phyloP scores from a whole-genome alignment of 1,284 basidiomycete genomes.

The Pholiota adiposa region DNA sequence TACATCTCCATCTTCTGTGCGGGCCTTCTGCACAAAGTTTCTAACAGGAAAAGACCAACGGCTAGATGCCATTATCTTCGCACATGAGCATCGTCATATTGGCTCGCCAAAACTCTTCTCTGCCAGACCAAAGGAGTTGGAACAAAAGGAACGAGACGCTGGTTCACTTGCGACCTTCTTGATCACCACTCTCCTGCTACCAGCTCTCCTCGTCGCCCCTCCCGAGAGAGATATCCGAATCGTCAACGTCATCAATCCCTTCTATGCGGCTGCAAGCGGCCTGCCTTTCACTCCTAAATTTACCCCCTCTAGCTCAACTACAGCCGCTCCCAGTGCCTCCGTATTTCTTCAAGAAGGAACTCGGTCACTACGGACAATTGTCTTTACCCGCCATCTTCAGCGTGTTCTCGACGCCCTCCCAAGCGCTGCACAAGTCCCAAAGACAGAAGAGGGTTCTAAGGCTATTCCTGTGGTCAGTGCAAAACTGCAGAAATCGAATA shows the following conservation, averaged over 20 bases:
- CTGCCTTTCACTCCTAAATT: constrained; percentile 28
- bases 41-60: constrained; percentile 65
- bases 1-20: constrained; percentile 62
- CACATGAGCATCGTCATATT: constrained; percentile 72
- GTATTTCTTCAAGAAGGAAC: constrained; percentile 64
- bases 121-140: constrained; percentile 25
- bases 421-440: constrained; percentile 53
- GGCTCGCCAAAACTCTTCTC: constrained; percentile 48
- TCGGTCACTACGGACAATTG: constrained; percentile 63
- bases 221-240: constrained; percentile 85
- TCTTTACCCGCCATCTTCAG: constrained; percentile 76
- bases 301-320: constrained; percentile 11
- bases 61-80: constrained; percentile 72
- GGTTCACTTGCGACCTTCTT: constrained; percentile 75
- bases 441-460: constrained; percentile 46
- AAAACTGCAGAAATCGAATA: constrained; percentile 65
- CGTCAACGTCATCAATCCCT: constrained; percentile 81
- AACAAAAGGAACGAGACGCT: constrained; percentile 44
- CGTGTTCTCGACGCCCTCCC: constrained; percentile 79
- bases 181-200: constrained; percentile 77
- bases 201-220: constrained; percentile 77
- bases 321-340: constrained; percentile 28
- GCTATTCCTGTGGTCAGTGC: constrained; percentile 52
- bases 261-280: constrained; percentile 73
- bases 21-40: constrained; percentile 68